A percentile compares a stretch with the other conserved stretches of the same genome.
These are phyloP conservation scores for Erodium texanum DNA, from an alignment of 441 rosid genomes.

Conservation along the genomic window DNA sequence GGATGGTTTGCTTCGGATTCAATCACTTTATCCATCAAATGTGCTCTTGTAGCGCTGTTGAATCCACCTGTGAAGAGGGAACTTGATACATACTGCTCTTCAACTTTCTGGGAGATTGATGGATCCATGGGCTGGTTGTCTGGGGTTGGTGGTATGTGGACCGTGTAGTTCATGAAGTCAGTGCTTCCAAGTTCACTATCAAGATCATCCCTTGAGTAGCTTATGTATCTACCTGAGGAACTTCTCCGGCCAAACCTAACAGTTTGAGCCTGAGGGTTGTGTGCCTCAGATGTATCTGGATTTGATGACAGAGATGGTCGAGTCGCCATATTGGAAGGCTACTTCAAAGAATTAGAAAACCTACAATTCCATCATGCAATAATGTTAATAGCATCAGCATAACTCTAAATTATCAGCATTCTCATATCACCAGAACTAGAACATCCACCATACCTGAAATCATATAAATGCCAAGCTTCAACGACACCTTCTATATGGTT, in stretches of 20 bases:
- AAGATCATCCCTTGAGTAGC: conserved; percentile 54
- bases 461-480: too few species aligned
- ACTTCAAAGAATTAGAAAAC: conserved; percentile 12
- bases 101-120: conserved; percentile 31
- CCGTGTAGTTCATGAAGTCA: conserved; percentile 54
- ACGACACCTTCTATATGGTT: not conserved
- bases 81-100: conserved; percentile 47
- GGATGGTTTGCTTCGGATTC: conserved; percentile 82
- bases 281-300: conserved; percentile 49
- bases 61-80: conserved; percentile 69
- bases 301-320: conserved; percentile 47
- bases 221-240: conserved; percentile 71
- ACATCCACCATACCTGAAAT: too few species aligned
- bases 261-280: conserved; percentile 44
- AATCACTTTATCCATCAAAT: conserved; percentile 67
- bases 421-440: too few species aligned
- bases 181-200: conserved; percentile 29
- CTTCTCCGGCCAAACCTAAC: conserved; percentile 71
- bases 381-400: too few species aligned
- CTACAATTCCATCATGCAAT: too few species aligned
- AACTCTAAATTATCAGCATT: too few species aligned
- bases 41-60: conserved; percentile 68
- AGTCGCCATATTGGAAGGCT: conserved; percentile 43
- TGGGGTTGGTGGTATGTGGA: conserved; percentile 79
- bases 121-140: conserved; percentile 57